These are phyloP conservation scores for Alternaria triticimaculans DNA, from an alignment of 2,329 filamentous ascomycete species.

Conservation along the genomic window DNA sequence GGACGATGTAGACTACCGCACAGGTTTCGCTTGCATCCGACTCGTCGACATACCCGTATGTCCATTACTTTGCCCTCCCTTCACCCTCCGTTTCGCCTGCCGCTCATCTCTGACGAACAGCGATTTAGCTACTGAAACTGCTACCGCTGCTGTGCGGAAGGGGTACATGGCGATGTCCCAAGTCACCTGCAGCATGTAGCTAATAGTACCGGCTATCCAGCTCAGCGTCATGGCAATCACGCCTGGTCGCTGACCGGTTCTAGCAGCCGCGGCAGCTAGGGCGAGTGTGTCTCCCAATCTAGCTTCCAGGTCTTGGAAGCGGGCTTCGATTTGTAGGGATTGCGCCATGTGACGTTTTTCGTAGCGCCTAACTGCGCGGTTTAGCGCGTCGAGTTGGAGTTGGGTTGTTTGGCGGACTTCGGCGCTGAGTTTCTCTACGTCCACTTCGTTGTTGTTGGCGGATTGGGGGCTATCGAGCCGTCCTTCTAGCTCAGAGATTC, in stretches of 20 bases:
- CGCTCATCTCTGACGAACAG: constrained; percentile 32
- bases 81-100: constrained; percentile 30
- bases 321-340: constrained; percentile 76
- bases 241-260: constrained; percentile 46
- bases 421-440: constrained; percentile 49
- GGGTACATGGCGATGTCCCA: constrained; percentile 44
- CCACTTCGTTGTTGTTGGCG: constrained; percentile 38
- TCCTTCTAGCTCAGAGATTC: constrained; percentile 74
- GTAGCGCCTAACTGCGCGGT: constrained; percentile 85
- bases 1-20: constrained; percentile 15
- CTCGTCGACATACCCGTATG: constrained; percentile 32
- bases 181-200: constrained; percentile 26
- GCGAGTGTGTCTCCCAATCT: constrained; percentile 78
- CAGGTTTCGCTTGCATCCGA: constrained; percentile 39
- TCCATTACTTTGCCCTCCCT: constrained; percentile 26
- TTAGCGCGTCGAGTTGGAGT: constrained; percentile 85
- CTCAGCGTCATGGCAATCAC: constrained; percentile 35
- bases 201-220: constrained; percentile 34
- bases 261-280: constrained; percentile 73
- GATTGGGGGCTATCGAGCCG: constrained; percentile 56
- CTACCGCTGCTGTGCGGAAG: constrained; percentile 26
- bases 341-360: constrained; percentile 85
- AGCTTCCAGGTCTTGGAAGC: constrained; percentile 73
- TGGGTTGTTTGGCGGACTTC: constrained; percentile 72
- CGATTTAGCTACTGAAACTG: constrained; percentile 21